Conservation (phyloP, 257 asterid genomes). For the Solanum piurae region DNA sequence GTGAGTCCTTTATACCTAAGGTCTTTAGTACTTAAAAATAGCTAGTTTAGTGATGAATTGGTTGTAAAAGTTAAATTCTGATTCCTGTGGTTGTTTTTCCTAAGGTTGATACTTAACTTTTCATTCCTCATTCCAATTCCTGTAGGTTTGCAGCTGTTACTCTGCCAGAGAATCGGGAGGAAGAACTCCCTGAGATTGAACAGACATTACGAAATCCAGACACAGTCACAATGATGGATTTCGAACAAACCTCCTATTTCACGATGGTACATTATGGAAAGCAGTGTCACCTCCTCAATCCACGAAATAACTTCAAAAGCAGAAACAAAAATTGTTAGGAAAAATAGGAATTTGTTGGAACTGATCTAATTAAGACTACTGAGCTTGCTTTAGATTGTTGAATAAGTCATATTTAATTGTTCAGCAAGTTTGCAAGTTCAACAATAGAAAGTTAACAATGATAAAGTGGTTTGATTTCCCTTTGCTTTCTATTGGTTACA, state of each 20-base stretch:
- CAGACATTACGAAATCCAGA: slow-evolving; percentile 31
- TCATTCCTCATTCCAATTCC: background rate
- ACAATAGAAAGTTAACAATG: background rate
- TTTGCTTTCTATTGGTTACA: background rate
- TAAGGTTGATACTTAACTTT: background rate
- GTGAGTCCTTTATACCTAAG: background rate
- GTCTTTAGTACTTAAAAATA: background rate
- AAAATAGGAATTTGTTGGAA: background rate
- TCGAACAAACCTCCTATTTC: slow-evolving; percentile 47
- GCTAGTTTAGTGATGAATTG: background rate
- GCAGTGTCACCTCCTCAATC: background rate
- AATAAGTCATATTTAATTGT: background rate
- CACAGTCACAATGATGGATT: slow-evolving; percentile 39
- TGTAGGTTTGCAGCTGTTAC: slow-evolving; percentile 53
- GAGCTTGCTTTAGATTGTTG: background rate
- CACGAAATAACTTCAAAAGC: background rate
- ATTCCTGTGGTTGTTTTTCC: background rate
- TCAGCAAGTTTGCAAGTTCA: background rate
- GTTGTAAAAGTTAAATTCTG: background rate
- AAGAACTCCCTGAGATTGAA: slow-evolving; percentile 53
- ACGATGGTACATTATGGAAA: slow-evolving; percentile 39
- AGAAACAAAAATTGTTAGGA: background rate
- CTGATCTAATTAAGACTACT: background rate
- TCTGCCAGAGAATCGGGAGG: slow-evolving; percentile 42
- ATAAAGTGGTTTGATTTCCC: background rate